Evolutionary conservation across 331 rosid genomes (phyloP), one percentile per base, ranked within the genome.

Genomic region (Spiraea crenata): DNA sequence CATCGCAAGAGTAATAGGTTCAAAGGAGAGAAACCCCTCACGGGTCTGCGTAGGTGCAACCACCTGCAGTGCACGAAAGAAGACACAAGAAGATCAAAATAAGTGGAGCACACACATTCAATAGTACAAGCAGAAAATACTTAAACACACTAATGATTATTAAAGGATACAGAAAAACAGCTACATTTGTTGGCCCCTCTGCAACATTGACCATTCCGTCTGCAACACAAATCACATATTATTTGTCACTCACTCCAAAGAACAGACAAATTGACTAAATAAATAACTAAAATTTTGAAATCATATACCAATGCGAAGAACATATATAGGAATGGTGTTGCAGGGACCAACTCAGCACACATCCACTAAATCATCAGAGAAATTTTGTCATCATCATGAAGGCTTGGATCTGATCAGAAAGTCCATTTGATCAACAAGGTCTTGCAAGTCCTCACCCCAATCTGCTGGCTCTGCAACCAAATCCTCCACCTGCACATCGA

Each of bases 371-470:
- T 35, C 75, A 37, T 14, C 45, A 69, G 25, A 9, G 46, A 67
- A 42, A 71, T 0, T 25, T 25, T 41, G 5, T 48, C 44, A 25
- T 14, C 16, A 10, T 39, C 62, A 4, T 75, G 57, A 76, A 1
- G 81, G 84, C 70, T 70, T 74, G 17, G 90, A 66, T 65, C 63
- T 83, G 73, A 34, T 58, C 13, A 82, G 90, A 85, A 57, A 85
- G 72, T 82, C 95, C 92, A 89, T 67, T 75, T 91, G 90, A 82
- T 88, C 96, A 52, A 88, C 93, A 49, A 91, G 92, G 12, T 79
- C 87, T 61, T 75, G 77, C 81, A 91, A 73, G 42, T 87, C 87
- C 71, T 88, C 89, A 67, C 81, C 71, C 98, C 97, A 91, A 4
- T 85, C 88, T 19, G 39, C 79, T 0, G 79, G 65, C 3, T 83